Evolutionary conservation across 345 rosid species (phyloP).

Genomic region (Salix suchowensis): DNA sequence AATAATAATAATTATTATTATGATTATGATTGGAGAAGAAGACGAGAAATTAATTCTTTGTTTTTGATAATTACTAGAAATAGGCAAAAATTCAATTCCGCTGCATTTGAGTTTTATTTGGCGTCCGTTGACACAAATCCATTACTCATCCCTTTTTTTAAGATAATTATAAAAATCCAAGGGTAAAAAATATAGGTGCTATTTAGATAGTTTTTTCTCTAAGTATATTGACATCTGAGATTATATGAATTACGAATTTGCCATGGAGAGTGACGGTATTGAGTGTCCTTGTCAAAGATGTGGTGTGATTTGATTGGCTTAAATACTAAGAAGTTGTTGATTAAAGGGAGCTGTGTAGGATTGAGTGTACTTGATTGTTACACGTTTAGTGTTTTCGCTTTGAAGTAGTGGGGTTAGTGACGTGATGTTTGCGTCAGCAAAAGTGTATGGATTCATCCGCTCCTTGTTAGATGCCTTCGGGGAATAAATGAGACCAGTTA

Average conservation of each 20-base stretch:
- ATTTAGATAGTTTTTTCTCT: not conserved
- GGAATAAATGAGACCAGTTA: not conserved
- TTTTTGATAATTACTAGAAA: not conserved
- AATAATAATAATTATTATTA: not conserved
- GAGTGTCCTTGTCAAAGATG: not conserved
- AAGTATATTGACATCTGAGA: not conserved
- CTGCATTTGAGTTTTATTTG: constrained; percentile 35
- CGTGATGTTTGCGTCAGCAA: not conserved
- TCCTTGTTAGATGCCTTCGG: not conserved
- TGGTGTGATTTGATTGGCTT: not conserved
- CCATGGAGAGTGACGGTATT: not conserved
- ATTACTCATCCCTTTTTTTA: not conserved
- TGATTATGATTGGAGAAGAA: not conserved
- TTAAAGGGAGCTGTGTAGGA: not conserved
- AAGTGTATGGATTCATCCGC: not conserved
- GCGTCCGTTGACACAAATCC: constrained; percentile 49
- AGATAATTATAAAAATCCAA: not conserved
- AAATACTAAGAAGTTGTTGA: not conserved
- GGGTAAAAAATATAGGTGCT: not conserved
- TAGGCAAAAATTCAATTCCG: constrained; percentile 8
- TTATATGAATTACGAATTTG: not conserved
- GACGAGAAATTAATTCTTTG: not conserved
- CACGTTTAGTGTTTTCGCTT: not conserved
- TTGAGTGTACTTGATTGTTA: not conserved
- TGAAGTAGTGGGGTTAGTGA: not conserved